Evolutionary conservation across 345 rosid species (phyloP).

Genomic region (Salix suchowensis): DNA sequence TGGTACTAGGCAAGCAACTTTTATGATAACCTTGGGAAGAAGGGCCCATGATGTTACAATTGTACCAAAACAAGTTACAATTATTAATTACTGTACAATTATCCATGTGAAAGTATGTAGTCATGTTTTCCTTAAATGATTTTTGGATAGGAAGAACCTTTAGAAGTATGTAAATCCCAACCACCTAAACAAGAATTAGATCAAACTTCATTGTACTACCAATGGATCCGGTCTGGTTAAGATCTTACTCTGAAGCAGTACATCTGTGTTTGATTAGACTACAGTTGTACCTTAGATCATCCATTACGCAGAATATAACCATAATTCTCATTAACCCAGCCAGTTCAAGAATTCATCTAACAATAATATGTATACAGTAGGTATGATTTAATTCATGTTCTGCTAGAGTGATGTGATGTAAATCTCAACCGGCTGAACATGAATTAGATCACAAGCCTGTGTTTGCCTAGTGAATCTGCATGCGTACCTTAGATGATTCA

Average conservation of each 20-base stretch:
- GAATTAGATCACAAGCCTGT: background rate
- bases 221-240: background rate
- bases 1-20: background rate
- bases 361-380: background rate
- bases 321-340: slow-evolving; percentile 52
- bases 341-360: slow-evolving; percentile 60
- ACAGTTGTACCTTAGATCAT: slow-evolving; percentile 62
- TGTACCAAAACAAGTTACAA: background rate
- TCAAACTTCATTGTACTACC: background rate
- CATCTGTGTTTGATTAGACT: background rate
- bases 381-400: background rate
- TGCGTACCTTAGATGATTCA: slow-evolving; percentile 75
- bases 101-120: background rate
- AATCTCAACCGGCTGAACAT: background rate
- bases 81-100: background rate
- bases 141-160: background rate
- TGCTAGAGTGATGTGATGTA: background rate
- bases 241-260: background rate
- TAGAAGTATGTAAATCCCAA: background rate
- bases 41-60: background rate
- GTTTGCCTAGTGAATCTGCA: background rate
- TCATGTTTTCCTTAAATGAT: background rate
- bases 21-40: background rate
- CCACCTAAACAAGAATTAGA: background rate
- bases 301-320: slow-evolving; percentile 66